phyloP scores from a whole-genome alignment of 352 stramenopile species.

The Phytopythium montanum region DNA sequence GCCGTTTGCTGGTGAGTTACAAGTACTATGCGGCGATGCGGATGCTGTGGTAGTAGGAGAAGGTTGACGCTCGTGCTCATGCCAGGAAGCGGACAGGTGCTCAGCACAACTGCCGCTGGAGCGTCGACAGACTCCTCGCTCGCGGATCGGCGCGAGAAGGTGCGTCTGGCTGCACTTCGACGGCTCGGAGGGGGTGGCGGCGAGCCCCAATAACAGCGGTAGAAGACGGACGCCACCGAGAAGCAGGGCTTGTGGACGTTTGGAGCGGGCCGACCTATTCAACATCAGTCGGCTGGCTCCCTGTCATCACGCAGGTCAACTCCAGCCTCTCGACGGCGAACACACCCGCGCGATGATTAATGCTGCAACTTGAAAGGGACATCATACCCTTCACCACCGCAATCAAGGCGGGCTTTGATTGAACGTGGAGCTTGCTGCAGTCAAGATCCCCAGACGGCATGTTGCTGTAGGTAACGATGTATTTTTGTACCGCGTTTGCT shows the following conservation, averaged over 20 bases:
- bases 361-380: neutral
- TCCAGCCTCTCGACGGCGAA: neutral
- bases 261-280: neutral
- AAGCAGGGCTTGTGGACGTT: neutral
- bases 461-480: neutral
- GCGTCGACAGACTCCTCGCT: conserved; percentile 26
- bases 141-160: conserved; percentile 59
- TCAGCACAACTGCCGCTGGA: conserved; percentile 17
- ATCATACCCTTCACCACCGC: neutral
- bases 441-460: neutral
- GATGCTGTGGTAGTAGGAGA: neutral
- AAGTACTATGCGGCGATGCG: neutral
- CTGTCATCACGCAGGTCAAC: neutral
- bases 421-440: neutral
- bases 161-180: conserved; percentile 56
- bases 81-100: conserved; percentile 41
- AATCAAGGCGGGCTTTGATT: neutral
- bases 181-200: conserved; percentile 21
- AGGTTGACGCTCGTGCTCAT: neutral
- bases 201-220: conserved; percentile 1
- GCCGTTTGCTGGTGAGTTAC: conserved; percentile 70
- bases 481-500: neutral
- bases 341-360: neutral
- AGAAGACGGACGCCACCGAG: neutral
- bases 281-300: neutral